phyloP scores from a whole-genome alignment of 306 rosid species.

The Oxytropis ochrocephala region DNA sequence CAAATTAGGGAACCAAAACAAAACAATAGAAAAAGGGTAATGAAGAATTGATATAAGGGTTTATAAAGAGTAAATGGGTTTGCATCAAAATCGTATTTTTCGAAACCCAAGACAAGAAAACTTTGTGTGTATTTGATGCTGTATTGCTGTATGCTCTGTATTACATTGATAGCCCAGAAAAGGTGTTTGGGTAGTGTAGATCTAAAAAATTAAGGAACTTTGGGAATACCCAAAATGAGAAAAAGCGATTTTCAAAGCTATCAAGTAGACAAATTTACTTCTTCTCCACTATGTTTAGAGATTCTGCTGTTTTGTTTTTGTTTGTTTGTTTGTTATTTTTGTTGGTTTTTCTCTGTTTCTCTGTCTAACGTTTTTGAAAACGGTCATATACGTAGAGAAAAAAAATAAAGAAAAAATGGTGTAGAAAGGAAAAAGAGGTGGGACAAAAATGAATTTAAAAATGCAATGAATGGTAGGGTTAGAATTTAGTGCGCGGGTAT shows the following conservation, averaged over 20 bases:
- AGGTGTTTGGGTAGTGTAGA: constrained; percentile 8
- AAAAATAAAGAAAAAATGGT: not conserved
- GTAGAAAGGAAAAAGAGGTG: not conserved
- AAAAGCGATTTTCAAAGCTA: constrained; percentile 12
- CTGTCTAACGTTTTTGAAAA: constrained; percentile 35
- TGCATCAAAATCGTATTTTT: constrained; percentile 31
- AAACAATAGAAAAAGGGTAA: constrained; percentile 14
- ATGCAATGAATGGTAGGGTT: constrained; percentile 37
- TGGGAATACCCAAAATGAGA: constrained; percentile 22
- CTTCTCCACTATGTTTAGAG: constrained; percentile 19
- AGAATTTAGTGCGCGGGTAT: constrained; percentile 99
- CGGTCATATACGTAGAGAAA: constrained; percentile 16
- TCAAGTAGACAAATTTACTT: constrained; percentile 28
- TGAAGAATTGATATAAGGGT: constrained; percentile 11
- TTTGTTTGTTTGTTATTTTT: constrained; percentile 10
- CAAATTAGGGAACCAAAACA: constrained; percentile 23
- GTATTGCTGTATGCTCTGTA: not conserved
- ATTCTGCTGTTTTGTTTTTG: constrained; percentile 28
- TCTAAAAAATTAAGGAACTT: constrained; percentile 27
- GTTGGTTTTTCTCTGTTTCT: not conserved
- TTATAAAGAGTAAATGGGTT: constrained; percentile 17
- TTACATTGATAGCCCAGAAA: constrained; percentile 25
- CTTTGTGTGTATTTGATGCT: not conserved
- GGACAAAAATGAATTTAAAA: constrained; percentile 5
- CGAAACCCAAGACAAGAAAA: constrained; percentile 13